These are phyloP conservation scores for Thalia dealbata DNA, from an alignment of 176 grass and related monocot genomes.

Conservation along the genomic window DNA sequence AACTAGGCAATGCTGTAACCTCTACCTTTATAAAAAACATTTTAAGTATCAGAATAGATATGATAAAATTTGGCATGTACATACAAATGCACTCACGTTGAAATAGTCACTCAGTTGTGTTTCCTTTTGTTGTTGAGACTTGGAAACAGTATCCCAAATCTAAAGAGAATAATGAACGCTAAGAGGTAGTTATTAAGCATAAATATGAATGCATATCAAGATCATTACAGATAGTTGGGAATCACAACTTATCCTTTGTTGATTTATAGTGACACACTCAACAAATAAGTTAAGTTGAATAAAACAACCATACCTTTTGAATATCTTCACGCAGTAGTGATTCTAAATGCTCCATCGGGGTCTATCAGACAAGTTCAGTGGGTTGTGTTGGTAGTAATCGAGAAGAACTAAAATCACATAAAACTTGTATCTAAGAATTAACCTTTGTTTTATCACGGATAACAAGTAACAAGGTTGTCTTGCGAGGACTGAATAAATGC, in stretches of 20 bases:
- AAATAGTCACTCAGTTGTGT: slow-evolving; percentile 74
- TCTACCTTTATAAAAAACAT: slow-evolving; percentile 41
- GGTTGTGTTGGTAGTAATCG: too few species aligned
- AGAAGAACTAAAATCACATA: too few species aligned
- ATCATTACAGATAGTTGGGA: neutral
- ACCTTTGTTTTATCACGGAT: slow-evolving; percentile 24
- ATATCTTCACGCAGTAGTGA: slow-evolving; percentile 73
- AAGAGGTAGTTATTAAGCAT: too few species aligned
- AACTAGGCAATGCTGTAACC: slow-evolving; percentile 73
- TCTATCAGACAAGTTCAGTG: slow-evolving; percentile 21
- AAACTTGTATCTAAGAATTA: neutral
- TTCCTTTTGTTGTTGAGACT: slow-evolving; percentile 69
- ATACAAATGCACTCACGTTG: slow-evolving; percentile 39
- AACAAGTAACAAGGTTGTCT: slow-evolving; percentile 19
- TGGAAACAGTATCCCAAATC: slow-evolving; percentile 82
- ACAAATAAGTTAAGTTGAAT: slow-evolving; percentile 9
- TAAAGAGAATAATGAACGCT: slow-evolving; percentile 16
- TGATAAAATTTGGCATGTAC: neutral
- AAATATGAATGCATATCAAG: neutral
- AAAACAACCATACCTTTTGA: slow-evolving; percentile 32
- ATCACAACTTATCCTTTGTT: too few species aligned
- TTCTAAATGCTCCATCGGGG: slow-evolving; percentile 58
- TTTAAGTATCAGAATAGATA: neutral
- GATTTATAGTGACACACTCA: neutral
- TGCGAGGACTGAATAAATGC: slow-evolving; percentile 16